These are phyloP conservation scores for Termitomyces heimii DNA, from an alignment of 768 basidiomycete genomes.

Conservation along the genomic window DNA sequence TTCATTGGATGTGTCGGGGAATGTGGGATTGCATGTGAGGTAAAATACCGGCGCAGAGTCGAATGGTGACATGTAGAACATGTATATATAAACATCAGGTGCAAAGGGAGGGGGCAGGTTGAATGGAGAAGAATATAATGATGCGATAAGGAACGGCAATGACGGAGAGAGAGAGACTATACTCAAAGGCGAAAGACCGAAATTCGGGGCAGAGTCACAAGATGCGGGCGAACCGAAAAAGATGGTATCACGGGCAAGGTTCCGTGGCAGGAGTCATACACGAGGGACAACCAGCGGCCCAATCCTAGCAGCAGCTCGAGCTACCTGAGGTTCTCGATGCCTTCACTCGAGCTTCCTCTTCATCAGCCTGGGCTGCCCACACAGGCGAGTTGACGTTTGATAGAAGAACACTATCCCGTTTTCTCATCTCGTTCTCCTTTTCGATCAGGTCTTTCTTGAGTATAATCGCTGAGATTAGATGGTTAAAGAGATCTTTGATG, in stretches of 20 bases:
- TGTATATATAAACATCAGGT: slow-evolving; percentile 17
- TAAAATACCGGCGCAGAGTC: not conserved
- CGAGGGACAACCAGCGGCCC: slow-evolving; percentile 6
- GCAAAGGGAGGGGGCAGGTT: slow-evolving; percentile 9
- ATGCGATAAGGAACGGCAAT: slow-evolving; percentile 14
- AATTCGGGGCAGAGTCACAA: not conserved
- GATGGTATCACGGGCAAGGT: not conserved
- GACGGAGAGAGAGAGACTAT: slow-evolving; percentile 1
- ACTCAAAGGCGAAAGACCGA: not conserved
- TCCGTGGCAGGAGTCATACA: slow-evolving; percentile 1
- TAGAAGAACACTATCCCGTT: slow-evolving; percentile 80
- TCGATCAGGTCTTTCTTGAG: slow-evolving; percentile 74
- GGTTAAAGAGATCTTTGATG: slow-evolving; percentile 73
- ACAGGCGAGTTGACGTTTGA: slow-evolving; percentile 55
- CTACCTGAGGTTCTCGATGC: slow-evolving; percentile 42
- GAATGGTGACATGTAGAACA: slow-evolving; percentile 11
- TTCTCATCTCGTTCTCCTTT: slow-evolving; percentile 71
- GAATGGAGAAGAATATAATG: slow-evolving; percentile 16
- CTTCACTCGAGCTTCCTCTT: slow-evolving; percentile 64
- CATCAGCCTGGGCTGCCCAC: slow-evolving; percentile 78
- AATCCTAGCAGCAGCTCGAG: slow-evolving; percentile 67
- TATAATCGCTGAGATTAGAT: slow-evolving; percentile 78
- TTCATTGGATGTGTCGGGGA: not conserved
- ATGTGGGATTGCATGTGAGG: not conserved
- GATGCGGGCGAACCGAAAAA: slow-evolving; percentile 7